Evolutionary conservation across 768 basidiomycete species (phyloP).

Genomic region (Dacryopinax spathularia): DNA sequence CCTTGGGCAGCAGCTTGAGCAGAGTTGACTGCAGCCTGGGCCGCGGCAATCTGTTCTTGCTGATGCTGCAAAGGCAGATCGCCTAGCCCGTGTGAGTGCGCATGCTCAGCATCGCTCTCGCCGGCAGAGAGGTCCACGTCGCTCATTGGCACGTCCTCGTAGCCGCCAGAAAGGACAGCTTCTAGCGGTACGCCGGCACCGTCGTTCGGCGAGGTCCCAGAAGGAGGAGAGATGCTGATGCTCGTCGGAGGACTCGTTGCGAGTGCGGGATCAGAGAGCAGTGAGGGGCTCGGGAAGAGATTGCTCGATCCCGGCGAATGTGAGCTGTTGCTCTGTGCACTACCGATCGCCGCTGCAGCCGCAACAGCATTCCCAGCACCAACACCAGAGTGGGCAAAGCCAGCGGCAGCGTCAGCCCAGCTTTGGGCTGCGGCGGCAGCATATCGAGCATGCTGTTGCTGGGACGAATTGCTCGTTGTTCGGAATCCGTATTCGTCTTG

Average conservation of each 20-base stretch:
- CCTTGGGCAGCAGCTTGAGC: not conserved
- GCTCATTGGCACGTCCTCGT: not conserved
- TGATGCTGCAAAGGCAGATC: not conserved
- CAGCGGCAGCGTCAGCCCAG: not conserved
- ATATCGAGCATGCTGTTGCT: too few relatives aligned
- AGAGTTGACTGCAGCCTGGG: not conserved
- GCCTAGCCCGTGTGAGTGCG: not conserved
- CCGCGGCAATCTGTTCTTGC: not conserved
- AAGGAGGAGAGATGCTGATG: not conserved
- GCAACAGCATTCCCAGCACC: not conserved
- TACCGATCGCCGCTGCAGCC: not conserved
- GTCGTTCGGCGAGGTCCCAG: not conserved
- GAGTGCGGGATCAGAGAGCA: not conserved
- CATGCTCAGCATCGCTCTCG: not conserved
- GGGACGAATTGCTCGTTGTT: not conserved
- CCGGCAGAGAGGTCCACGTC: not conserved
- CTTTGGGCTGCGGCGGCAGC: not conserved
- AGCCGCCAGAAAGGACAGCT: not conserved
- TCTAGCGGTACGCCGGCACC: not conserved
- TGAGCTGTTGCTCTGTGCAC: not conserved
- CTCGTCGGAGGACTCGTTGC: not conserved
- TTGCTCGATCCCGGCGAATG: slow-evolving; percentile 1
- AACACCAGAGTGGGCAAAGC: not conserved
- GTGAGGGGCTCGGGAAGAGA: not conserved
- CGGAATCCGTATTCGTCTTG: slow-evolving; percentile 1